Base-by-base conservation (phyloP, 75 land plant species). In the Pinus taeda region DNA sequence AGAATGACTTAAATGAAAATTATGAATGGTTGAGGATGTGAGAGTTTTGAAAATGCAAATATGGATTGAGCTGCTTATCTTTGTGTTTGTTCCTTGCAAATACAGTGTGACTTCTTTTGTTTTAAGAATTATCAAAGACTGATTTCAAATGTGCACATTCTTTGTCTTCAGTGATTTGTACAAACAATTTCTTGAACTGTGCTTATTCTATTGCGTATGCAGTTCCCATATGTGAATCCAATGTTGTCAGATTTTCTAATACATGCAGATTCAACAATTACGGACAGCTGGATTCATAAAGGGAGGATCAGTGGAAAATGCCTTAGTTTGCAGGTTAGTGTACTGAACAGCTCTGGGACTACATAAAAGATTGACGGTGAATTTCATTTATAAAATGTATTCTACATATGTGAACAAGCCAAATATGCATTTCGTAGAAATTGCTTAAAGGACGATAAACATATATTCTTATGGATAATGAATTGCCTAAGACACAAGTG, bases 301-400 rank as follows among this genome's bases (percentile, higher is more conserved):
- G 83, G 99, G 99, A 36, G 99, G 99, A 15, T 88, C 94, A 29
- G 0, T 74, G 26, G 92, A 94, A 22, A 96, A 90, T 81, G 97
- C 99, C 29, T 82, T 94, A 53, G 84, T 96, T 26, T 96, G 98
- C 85, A 96, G 95, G 98, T 95, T 15, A 74, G 79, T 74, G 14
- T 61, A 75, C 17, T 26, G n/a, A 13, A 59, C 15, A 71, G 21
- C 64, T 56, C 17, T 26, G 22, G n/a, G 45, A 39, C n/a, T 6
- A 39, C n/a, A 67, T 39, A 26, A 37, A 12, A 69, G 45, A 45
- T 37, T 67, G 53, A 20, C 42, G 0, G 26, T 42, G 29, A 59
- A 39, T 59, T 67, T 33, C 71, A 29, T 63, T 14, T 11, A 24
- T 33, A 61, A 37, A 26, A 17, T 1, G 20, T n/a, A 6, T 36